A percentile compares a stretch with the other conserved stretches of the same genome.
Conservation (phyloP, 2,329 filamentous ascomycete species). For the Cladosporium sp. region DNA sequence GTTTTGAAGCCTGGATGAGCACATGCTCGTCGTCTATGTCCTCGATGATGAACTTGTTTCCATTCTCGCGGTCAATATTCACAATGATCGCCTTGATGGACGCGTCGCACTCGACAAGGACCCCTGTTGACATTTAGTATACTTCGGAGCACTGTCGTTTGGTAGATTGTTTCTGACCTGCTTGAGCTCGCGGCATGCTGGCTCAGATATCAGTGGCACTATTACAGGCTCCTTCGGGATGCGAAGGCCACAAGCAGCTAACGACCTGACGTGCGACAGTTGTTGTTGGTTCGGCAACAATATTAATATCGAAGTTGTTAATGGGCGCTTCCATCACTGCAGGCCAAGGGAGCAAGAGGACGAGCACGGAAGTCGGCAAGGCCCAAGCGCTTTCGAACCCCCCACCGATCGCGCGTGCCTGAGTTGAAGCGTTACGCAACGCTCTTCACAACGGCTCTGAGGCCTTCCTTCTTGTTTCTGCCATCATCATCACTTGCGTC, state of each 20-base stretch:
- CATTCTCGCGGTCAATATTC: conserved; percentile 66
- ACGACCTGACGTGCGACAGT: background rate
- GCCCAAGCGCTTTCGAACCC: background rate
- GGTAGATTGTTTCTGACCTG: conserved; percentile 5
- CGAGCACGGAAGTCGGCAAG: conserved; percentile 3
- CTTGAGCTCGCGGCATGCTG: conserved; percentile 14
- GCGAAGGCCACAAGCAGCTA: background rate
- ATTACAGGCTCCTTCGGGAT: background rate
- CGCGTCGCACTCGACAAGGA: conserved; percentile 79
- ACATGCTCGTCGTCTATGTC: conserved; percentile 76
- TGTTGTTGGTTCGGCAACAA: background rate
- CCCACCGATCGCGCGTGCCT: background rate
- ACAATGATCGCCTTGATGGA: conserved; percentile 84
- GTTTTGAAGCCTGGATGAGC: conserved; percentile 73
- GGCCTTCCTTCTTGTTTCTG: background rate
- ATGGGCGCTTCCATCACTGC: background rate
- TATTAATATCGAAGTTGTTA: background rate
- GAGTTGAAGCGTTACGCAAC: background rate
- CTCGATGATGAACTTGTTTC: conserved; percentile 75
- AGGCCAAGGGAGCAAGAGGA: background rate
- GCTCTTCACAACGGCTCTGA: background rate
- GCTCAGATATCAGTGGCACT: background rate
- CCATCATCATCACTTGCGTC: conserved; percentile 2
- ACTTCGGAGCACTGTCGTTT: background rate
- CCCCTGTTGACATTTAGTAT: conserved; percentile 48